Evolutionary conservation across 108 stramenopile species (phyloP).

Genomic region (Skeletonema tropicum): DNA sequence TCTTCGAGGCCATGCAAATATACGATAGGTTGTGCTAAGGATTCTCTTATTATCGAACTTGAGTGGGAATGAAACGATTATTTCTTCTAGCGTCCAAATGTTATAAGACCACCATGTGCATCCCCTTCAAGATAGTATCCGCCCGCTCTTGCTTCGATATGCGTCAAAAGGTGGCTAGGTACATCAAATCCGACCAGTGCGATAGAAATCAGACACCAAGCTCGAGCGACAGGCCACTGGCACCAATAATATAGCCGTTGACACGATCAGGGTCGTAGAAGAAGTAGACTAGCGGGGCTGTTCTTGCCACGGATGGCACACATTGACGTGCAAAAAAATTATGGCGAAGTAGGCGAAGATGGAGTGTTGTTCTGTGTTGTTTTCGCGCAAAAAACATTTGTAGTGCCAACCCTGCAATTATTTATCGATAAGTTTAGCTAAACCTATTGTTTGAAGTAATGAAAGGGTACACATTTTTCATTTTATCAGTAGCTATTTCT

Average conservation of each 20-base stretch:
- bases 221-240: background rate
- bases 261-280: background rate
- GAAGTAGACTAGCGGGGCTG: no score
- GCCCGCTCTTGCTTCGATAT: background rate
- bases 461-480: background rate
- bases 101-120: background rate
- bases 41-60: background rate
- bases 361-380: no score
- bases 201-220: background rate
- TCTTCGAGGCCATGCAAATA: background rate
- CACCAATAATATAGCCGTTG: background rate
- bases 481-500: background rate
- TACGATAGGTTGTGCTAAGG: background rate
- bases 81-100: background rate
- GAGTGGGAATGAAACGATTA: background rate
- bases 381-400: background rate
- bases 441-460: no score
- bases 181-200: background rate
- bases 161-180: background rate
- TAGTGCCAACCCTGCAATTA: background rate
- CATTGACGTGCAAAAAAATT: background rate
- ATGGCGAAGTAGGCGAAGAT: background rate
- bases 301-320: no score
- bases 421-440: no score
- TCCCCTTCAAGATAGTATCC: background rate